Evolutionary conservation across 768 basidiomycete genomes (phyloP), one percentile per base, ranked within the genome.

Genomic region (Cystoderma amianthinum): DNA sequence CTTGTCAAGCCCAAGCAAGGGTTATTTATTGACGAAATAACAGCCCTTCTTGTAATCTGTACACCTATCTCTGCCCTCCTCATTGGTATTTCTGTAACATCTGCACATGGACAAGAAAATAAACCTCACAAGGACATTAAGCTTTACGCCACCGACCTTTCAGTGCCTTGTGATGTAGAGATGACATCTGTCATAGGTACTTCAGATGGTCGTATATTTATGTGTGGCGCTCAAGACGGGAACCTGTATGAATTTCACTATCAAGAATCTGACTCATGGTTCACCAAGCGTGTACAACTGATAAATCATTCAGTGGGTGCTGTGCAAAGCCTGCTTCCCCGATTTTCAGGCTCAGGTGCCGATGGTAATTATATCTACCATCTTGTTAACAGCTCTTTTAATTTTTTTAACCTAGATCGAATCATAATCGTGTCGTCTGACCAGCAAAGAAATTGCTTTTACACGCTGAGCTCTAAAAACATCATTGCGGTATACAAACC

Each of bases 21-120:
- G 36, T 82, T 97, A 23, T 97, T 98, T 57, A 83, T 96, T 51
- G 91, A 97, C 57, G 85, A 92, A 53, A 96, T 98, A 58, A 78
- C 83, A 13, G 79, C 79, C 44, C 65, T 99, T 33, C 80, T 98
- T 47, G 84, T 97, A 48, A 78, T 98, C 48, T 94, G 88, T 52
- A 96, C 94, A 0, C 85, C 86, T 1, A 66, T 88, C 20, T 82
- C 84, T 10, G 74, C 93, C 21, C 74, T 88, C 39, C 77, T 98
- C 42, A 76, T 98, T 48, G 95, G 93, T 22, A 69, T 98, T 24
- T 80, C 89, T 1, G 67, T 72, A 3, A 60, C 70, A 12, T 57
- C 72, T 10, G 61, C 67, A 6, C 55, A 70, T 11, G 68, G 71
- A n/a, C 49, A 59, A 15, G 63, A 65, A 30, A 62, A 63, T 24